Percentiles rank a stretch among this genome's conserved stretches.
Evolutionary conservation across 371 early-diverging fungal species (phyloP).

Genomic region (Parasitella parasitica): DNA sequence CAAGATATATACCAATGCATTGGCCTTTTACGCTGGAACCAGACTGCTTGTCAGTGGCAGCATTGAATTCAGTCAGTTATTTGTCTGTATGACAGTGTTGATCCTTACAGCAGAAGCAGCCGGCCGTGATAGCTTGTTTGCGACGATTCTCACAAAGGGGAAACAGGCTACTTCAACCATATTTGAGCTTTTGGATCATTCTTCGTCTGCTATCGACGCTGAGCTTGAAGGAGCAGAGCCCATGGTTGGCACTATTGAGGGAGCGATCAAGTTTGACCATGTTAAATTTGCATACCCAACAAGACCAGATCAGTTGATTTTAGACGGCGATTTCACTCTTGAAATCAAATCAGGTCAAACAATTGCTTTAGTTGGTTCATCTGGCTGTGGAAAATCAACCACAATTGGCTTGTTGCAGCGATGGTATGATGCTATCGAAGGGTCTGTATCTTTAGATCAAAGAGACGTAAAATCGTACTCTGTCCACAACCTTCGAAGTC

Average conservation of each 20-base stretch:
- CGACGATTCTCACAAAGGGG: conserved; percentile 68
- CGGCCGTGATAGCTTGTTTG: conserved; percentile 51
- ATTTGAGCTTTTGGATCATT: conserved; percentile 70
- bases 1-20: conserved; percentile 56
- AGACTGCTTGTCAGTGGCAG: conserved; percentile 34
- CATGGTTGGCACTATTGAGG: conserved; percentile 34
- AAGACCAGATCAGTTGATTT: conserved; percentile 72
- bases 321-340: conserved; percentile 71
- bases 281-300: conserved; percentile 83
- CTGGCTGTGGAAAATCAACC: conserved; percentile 87
- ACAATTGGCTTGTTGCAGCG: conserved; percentile 81
- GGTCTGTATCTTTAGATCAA: conserved; percentile 64
- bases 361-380: conserved; percentile 84
- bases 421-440: conserved; percentile 74
- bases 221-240: conserved; percentile 57
- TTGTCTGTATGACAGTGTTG: conserved; percentile 59
- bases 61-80: conserved; percentile 40
- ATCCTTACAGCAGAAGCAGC: conserved; percentile 70
- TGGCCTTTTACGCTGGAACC: conserved; percentile 57
- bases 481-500: conserved; percentile 60
- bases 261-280: conserved; percentile 53
- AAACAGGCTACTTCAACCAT: conserved; percentile 76
- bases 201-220: conserved; percentile 66
- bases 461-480: conserved; percentile 60
- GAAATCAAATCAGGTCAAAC: conserved; percentile 70